Evolutionary conservation across 306 rosid species (phyloP), one percentile per base, ranked within the genome.

Genomic region (Cicer chorassanicum): DNA sequence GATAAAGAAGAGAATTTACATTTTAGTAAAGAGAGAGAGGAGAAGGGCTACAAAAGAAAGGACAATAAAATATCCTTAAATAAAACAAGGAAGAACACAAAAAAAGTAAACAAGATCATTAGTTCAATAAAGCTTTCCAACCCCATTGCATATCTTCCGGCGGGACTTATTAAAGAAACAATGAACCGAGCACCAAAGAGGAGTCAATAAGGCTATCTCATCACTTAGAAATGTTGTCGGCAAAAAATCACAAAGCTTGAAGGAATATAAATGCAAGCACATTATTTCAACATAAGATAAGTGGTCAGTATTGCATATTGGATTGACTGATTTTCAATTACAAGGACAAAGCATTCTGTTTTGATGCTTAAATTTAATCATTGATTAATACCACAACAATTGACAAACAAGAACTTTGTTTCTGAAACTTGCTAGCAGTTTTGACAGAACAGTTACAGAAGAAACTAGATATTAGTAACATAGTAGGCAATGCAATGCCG

Each of bases 291-390:
- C 54, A 63, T 12, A 21, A 78, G 48, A 48, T 18, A 46, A 19
- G 38, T 24, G 56, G 24, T 60, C 46, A 49, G 24, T 60, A 70
- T 69, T 53, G 14, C 39, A 69, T 56, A 16, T 77, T 77, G 6
- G 50, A 77, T 57, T 29, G 34, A 55, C 51, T 29, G 48, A 45
- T 54, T 55, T 66, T 39, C 51, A 34, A 36, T 43, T 54, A 70
- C 38, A 70, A 59, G 44, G 77, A 78, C 50, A 66, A 44, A 48
- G 72, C 67, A 51, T 71, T 11, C 34, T 19, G 64, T 71, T 56
- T 50, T 56, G 55, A 21, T 56, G 49, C 51, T 53, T 16, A 10
- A 39, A 54, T 56, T 65, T 19, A 43, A 65, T 6, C 64, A 16
- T 6, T 8, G 49, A 53, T 53, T 46, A 68, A 48, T 42, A 65